Percentiles rank a stretch among this genome's conserved stretches.
Evolutionary conservation across 306 rosid genomes (phyloP).

Genomic region (Vicia faba): DNA sequence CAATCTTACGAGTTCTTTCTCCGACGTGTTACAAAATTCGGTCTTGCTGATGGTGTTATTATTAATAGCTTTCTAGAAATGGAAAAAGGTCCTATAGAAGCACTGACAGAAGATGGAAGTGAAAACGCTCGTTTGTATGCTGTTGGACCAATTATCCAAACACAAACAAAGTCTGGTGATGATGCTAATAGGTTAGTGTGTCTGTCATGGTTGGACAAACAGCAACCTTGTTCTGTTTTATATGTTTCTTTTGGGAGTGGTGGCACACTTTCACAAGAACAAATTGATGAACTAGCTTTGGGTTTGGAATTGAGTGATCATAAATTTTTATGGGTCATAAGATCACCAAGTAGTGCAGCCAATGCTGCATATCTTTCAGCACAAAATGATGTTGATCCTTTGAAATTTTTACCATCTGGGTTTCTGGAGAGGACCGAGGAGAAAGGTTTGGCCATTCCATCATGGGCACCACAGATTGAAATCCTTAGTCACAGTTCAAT

Average conservation of each 20-base stretch:
- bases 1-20: background rate
- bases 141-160: conserved; percentile 30
- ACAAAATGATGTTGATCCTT: too few species aligned
- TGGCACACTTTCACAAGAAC: conserved; percentile 24
- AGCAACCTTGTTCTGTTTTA: conserved; percentile 34
- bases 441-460: too few species aligned
- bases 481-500: too few species aligned
- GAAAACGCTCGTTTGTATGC: conserved; percentile 21
- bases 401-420: too few species aligned
- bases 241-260: conserved; percentile 43
- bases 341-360: too few species aligned
- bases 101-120: conserved; percentile 20
- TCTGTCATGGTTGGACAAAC: conserved; percentile 38
- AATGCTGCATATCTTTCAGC: too few species aligned
- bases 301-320: conserved; percentile 5
- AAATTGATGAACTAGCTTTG: conserved; percentile 5
- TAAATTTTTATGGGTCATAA: too few species aligned
- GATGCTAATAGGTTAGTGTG: conserved; percentile 1
- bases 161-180: background rate
- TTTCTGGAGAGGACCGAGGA: too few species aligned
- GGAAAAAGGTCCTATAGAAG: conserved; percentile 24
- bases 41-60: conserved; percentile 18
- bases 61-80: conserved; percentile 31
- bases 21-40: background rate
- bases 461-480: too few species aligned